Evolutionary conservation across 2,329 filamentous ascomycete species (phyloP).

Genomic region (Phaeosphaeriaceae sp.): DNA sequence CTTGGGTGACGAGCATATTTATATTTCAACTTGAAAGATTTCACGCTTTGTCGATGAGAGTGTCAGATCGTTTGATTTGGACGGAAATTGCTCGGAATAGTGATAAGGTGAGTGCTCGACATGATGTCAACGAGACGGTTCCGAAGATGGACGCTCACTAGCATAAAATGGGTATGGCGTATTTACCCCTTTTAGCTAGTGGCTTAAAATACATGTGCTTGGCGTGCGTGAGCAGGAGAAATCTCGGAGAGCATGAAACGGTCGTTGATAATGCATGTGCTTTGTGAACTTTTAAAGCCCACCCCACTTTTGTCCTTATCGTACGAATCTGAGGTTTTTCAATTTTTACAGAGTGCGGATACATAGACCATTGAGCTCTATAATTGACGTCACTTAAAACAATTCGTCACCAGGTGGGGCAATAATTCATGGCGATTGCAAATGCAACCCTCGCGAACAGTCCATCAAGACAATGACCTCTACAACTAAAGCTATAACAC

Average conservation of each 20-base stretch:
- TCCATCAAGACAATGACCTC: too few species aligned
- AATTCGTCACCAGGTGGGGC: too few species aligned
- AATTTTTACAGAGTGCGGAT: too few species aligned
- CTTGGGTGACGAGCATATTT: not conserved
- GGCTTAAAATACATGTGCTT: not conserved
- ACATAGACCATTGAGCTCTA: too few species aligned
- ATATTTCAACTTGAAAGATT: slow-evolving; percentile 7
- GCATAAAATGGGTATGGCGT: not conserved
- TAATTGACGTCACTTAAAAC: too few species aligned
- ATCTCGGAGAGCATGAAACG: slow-evolving; percentile 7
- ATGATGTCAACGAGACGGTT: slow-evolving; percentile 1
- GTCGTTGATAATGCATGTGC: not conserved
- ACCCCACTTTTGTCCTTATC: slow-evolving; percentile 6
- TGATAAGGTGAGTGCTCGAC: slow-evolving; percentile 1
- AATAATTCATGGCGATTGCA: too few species aligned
- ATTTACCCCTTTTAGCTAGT: not conserved
- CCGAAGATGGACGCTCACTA: not conserved
- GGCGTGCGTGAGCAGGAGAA: not conserved
- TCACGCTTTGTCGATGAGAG: not conserved
- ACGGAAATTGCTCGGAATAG: slow-evolving; percentile 12
- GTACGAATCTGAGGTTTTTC: not conserved
- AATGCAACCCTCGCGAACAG: too few species aligned
- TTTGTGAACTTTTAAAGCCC: not conserved
- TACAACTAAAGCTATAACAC: too few species aligned
- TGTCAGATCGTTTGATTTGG: not conserved